Base-by-base conservation (phyloP, 257 asterid genomes). In the Capsicum chinense region DNA sequence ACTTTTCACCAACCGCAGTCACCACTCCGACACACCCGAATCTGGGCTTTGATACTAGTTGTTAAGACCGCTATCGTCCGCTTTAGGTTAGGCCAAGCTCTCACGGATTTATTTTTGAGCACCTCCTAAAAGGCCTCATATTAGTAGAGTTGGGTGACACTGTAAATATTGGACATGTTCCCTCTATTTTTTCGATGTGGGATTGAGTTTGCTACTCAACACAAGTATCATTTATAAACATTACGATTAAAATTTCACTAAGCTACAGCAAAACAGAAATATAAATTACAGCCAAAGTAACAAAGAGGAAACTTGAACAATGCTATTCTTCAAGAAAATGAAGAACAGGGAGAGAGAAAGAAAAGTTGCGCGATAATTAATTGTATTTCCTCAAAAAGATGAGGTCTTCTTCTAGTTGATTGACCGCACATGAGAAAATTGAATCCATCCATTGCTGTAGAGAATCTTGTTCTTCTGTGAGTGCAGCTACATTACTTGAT, bases 391-490 rank as follows among this genome's bases (percentile, higher is more conserved):
- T 70, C 59, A 59, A 73, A 58, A 84, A 52, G 47, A 80, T 79
- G 13, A 88, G 39, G 42, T 87, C 88, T 66, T 87, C 82, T 80
- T 90, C 89, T 9, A 88, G 79, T 58, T 86, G 86, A 81, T 83
- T 84, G 81, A 89, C 79, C 86, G 89, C 91, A 93, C 91, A 89
- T 0, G 91, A 87, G 44, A 89, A 74, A 83, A 90, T 67, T 10
- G 95, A 90, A 83, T 91, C 93, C 26, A 85, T 84, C 90, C 87
- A 87, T 60, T 85, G 85, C 17, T 84, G 89, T 47, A 85, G 33
- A 66, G 44, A 35, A 42, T 84, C 87, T 66, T 88, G 87, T 50
- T 76, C 81, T 26, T 76, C 81, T 7, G 48, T 26, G 5, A 63
- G 81, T 76, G 64, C 78, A 69, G 54, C 81, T 26, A 76, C 19